Conservation (phyloP, 331 rosid species). For the Cydonia oblonga region DNA sequence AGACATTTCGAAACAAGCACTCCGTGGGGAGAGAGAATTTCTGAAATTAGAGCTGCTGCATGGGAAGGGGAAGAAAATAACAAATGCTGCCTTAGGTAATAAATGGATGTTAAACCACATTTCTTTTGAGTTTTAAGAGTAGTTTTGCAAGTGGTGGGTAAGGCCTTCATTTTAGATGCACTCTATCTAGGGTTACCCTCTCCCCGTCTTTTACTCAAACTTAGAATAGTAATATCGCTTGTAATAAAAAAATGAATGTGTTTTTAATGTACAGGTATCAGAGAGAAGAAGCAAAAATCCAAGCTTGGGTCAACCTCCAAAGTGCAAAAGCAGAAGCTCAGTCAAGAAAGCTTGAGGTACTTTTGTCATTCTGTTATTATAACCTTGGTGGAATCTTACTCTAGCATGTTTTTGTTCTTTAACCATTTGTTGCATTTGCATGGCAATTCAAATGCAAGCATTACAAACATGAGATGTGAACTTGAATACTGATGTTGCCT, state of each 20-base stretch:
- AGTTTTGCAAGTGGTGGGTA: not conserved
- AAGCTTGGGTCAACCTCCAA: constrained; percentile 90
- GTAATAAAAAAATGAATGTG: not conserved
- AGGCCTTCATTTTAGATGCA: not conserved
- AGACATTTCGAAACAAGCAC: constrained; percentile 56
- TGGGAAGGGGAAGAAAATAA: constrained; percentile 89
- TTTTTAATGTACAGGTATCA: constrained; percentile 49
- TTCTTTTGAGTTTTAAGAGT: not conserved
- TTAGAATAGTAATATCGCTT: not conserved
- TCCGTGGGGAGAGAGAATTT: constrained; percentile 38
- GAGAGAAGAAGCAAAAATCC: constrained; percentile 87
- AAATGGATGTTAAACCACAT: not conserved
- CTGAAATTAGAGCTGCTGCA: constrained; percentile 54
- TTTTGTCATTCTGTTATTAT: constrained; percentile 2
- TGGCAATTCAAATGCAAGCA: not conserved
- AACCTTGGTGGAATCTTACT: not conserved
- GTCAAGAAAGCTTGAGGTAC: constrained; percentile 91
- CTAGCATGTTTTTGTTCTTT: not conserved
- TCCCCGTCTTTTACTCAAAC: too few species aligned
- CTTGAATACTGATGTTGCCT: not conserved
- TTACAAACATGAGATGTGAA: not conserved
- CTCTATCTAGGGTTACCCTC: not conserved
- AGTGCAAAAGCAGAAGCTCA: constrained; percentile 95
- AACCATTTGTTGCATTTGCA: not conserved
- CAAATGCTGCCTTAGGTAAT: constrained; percentile 73